Conservation (phyloP, 2,329 filamentous ascomycete genomes). For the Pleochaeta shiraiana region DNA sequence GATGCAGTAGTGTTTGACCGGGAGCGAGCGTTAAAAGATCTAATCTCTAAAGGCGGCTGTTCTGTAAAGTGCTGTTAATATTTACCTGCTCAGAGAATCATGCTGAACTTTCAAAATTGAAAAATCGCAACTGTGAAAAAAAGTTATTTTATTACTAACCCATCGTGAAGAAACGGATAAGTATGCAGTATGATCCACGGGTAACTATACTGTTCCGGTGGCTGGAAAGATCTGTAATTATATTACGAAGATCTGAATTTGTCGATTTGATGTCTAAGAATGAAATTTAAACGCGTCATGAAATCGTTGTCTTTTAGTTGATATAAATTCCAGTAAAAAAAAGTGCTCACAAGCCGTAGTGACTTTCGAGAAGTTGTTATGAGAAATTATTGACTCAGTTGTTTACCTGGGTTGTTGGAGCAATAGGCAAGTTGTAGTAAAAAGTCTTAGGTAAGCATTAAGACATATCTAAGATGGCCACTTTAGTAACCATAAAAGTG, state of each 20-base stretch:
- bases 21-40: slow-evolving; percentile 22
- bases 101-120: too few relatives aligned
- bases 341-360: background rate
- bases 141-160: slow-evolving; percentile 10
- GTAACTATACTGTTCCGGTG: too few relatives aligned
- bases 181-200: too few relatives aligned
- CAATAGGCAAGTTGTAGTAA: background rate
- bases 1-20: slow-evolving; percentile 25
- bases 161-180: too few relatives aligned
- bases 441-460: slow-evolving; percentile 3
- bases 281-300: background rate
- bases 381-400: slow-evolving; percentile 4
- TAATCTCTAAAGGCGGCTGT: slow-evolving; percentile 17
- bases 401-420: slow-evolving; percentile 6
- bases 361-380: slow-evolving; percentile 5
- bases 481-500: too few relatives aligned
- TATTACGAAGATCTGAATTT: too few relatives aligned
- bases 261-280: too few relatives aligned
- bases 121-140: background rate
- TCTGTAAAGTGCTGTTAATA: slow-evolving; percentile 8
- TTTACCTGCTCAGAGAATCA: too few relatives aligned
- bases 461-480: too few relatives aligned
- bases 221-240: too few relatives aligned
- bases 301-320: background rate
- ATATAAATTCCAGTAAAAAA: background rate